Percentiles rank a stretch among this genome's conserved stretches.
Evolutionary conservation across 2,329 filamentous ascomycete species (phyloP).

Genomic region (Ilyonectria sp.): DNA sequence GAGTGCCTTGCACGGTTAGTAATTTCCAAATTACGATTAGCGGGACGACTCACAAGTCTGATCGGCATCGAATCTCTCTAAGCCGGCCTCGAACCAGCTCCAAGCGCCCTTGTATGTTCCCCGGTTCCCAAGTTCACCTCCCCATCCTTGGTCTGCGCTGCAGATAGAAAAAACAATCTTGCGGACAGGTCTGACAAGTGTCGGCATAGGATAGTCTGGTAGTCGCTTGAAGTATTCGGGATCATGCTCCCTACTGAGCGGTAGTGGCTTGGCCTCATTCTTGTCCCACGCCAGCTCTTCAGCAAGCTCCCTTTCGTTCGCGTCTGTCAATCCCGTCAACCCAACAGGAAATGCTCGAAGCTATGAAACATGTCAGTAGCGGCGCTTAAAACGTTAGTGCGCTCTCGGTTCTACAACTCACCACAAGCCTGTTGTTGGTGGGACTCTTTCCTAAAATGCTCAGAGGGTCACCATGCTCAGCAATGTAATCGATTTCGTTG

Average conservation of each 20-base stretch:
- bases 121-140: slow-evolving; percentile 49
- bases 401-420: slow-evolving; percentile 38
- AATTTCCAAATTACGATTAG: rapidly evolving
- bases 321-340: slow-evolving; percentile 50
- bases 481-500: slow-evolving; percentile 50
- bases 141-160: slow-evolving; percentile 74
- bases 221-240: slow-evolving; percentile 51
- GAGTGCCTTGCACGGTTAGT: slow-evolving; percentile 46
- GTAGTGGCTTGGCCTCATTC: slow-evolving; percentile 48
- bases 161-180: slow-evolving; percentile 74
- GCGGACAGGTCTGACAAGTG: slow-evolving; percentile 65
- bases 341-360: slow-evolving; percentile 58
- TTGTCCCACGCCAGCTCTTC: slow-evolving; percentile 51
- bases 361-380: slow-evolving; percentile 40
- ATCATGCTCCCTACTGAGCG: slow-evolving; percentile 47
- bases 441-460: slow-evolving; percentile 43
- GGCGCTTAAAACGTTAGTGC: background rate
- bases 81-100: slow-evolving; percentile 76
- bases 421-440: slow-evolving; percentile 53
- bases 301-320: slow-evolving; percentile 45
- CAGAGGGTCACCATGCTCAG: slow-evolving; percentile 41
- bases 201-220: slow-evolving; percentile 57
- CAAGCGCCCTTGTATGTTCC: slow-evolving; percentile 65
- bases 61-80: slow-evolving; percentile 67
- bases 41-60: slow-evolving; percentile 46